Evolutionary conservation across 1,284 basidiomycete genomes (phyloP).

Genomic region (Rhodotorula sp.): DNA sequence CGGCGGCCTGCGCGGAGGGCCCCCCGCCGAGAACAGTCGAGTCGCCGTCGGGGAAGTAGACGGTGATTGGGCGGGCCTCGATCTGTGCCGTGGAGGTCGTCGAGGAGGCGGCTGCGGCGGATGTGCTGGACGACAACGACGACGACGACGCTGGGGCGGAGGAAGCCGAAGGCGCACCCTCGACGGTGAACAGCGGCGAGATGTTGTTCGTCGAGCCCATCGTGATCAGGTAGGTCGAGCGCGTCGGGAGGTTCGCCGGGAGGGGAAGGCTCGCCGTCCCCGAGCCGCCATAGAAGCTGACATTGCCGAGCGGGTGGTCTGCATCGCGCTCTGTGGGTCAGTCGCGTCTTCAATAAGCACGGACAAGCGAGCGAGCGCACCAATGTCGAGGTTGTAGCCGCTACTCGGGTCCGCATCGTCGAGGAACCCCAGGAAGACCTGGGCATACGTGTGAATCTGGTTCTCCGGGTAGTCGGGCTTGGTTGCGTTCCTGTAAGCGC

Average conservation of each 20-base stretch:
- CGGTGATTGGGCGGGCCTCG: not conserved
- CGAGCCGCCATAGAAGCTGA: constrained; percentile 20
- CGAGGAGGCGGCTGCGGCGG: not conserved
- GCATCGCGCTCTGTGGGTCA: not conserved
- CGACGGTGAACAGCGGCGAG: constrained; percentile 32
- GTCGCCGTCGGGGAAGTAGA: constrained; percentile 11
- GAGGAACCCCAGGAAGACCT: constrained; percentile 15
- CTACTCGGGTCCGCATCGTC: constrained; percentile 1
- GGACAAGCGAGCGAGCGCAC: not conserved
- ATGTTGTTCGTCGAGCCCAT: constrained; percentile 33
- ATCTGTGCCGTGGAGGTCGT: not conserved
- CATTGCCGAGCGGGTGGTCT: constrained; percentile 31
- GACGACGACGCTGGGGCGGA: not conserved
- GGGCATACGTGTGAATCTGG: constrained; percentile 19
- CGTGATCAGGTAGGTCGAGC: constrained; percentile 32
- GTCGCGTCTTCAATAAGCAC: not conserved
- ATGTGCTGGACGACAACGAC: not conserved
- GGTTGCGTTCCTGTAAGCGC: constrained; percentile 20
- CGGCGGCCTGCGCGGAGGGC: not conserved
- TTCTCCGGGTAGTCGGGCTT: constrained; percentile 17
- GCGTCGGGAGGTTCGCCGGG: constrained; percentile 28
- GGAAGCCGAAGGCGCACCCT: not conserved
- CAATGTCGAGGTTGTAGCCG: constrained; percentile 18
- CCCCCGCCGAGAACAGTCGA: constrained; percentile 6
- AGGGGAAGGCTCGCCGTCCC: constrained; percentile 14